Evolutionary conservation across 306 rosid genomes (phyloP), one percentile per base, ranked within the genome.

Genomic region (Castanospermum australe): DNA sequence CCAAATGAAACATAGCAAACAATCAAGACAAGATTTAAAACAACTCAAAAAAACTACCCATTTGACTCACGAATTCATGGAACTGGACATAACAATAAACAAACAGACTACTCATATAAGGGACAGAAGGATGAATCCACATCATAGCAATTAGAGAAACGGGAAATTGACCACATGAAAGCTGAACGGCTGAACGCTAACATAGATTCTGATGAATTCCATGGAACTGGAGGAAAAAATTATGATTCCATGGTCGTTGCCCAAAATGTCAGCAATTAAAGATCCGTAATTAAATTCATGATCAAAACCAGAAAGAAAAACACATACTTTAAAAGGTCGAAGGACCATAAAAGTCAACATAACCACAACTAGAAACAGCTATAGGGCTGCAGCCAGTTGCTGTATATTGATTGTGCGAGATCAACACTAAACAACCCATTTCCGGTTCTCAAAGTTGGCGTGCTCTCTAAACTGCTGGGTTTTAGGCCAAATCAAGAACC

Each of bases 121-220:
- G 6, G 10, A 38, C 6, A 56, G 63, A 42, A 64, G 63, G 38
- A 22, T 35, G n/a, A 66, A 61, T 76, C 71, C 63, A 67, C 50
- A 64, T 64, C 76, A 44, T 6, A 50, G 52, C 24, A 71, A 56
- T 76, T 15, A 22, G 72, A 7, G 21, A 67, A 79, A 75, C 77
- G 38, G 12, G 5, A 75, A 69, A 59, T 22, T 33, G 59, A 42
- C 24, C 25, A 18, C 74, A 77, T 41, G 76, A 82, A 71, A 71
- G 69, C 66, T 50, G 18, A 36, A 33, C 20, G 41, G 69, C 66
- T 50, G 18, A 36, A 33, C 20, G 41, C 47, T 18, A 82, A 47
- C 28, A 67, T 41, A 48, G 69, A 83, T 79, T 79, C 38, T 30
- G 75, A 74, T 20, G 56, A 79, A 63, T 68, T 66, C 60, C 81